Conservation (phyloP, 371 early-diverging fungal genomes). For the Gilbertella persicaria region DNA sequence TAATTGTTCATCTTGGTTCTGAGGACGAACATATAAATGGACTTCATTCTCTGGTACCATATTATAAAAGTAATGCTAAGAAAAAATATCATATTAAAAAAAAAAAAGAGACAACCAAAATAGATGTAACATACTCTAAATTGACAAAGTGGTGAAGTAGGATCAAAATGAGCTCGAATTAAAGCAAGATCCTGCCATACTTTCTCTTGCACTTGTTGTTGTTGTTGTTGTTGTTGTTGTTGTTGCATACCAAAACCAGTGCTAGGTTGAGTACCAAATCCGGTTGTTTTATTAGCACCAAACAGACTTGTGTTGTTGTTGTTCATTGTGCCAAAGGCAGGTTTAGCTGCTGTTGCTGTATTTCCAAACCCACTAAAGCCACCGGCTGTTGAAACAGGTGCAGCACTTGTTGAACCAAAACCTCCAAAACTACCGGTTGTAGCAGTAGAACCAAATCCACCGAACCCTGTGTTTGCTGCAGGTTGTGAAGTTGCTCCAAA, state of each 20-base stretch:
- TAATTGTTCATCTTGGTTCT: conserved; percentile 66
- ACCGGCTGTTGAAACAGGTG: not conserved
- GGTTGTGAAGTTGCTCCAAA: conserved; percentile 14
- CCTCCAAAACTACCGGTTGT: conserved; percentile 10
- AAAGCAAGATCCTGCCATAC: conserved; percentile 43
- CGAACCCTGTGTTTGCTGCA: conserved; percentile 1
- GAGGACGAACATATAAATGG: conserved; percentile 72
- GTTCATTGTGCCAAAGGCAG: conserved; percentile 16
- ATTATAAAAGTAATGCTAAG: conserved; percentile 88
- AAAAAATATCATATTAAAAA: not conserved
- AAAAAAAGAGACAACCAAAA: not conserved
- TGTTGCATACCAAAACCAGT: conserved; percentile 12
- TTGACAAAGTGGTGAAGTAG: conserved; percentile 74
- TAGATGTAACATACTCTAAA: conserved; percentile 58
- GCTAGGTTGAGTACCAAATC: conserved; percentile 20
- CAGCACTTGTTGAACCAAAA: conserved; percentile 10
- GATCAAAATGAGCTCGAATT: conserved; percentile 77
- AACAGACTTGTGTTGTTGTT: not conserved
- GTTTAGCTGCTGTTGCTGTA: conserved; percentile 6
- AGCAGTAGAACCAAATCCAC: conserved; percentile 7
- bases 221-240: conserved; percentile 36
- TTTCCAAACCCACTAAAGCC: conserved; percentile 14
- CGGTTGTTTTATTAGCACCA: conserved; percentile 7
- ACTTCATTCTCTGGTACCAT: conserved; percentile 82
- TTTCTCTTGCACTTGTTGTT: conserved; percentile 25